Evolutionary conservation across 2,329 filamentous ascomycete species (phyloP).

Genomic region (Westerdykella aurantiaca): DNA sequence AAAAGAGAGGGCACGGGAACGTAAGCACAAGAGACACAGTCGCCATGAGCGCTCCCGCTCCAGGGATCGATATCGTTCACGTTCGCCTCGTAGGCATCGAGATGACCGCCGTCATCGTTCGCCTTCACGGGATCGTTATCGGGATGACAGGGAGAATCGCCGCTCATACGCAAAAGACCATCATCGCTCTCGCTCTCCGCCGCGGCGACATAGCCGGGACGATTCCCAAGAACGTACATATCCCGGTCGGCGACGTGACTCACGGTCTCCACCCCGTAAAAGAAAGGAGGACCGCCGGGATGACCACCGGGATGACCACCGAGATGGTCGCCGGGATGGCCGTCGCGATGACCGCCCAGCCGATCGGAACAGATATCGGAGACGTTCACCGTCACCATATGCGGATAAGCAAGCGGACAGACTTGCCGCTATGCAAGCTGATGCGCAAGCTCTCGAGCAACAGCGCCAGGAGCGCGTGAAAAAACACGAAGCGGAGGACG

Average conservation of each 20-base stretch:
- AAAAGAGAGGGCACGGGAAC: constrained; percentile 40
- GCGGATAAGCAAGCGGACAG: constrained; percentile 19
- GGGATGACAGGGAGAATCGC: constrained; percentile 12
- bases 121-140: constrained; percentile 10
- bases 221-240: constrained; percentile 1
- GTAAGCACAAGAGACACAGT: constrained; percentile 41
- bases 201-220: constrained; percentile 2
- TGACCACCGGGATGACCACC: background rate
- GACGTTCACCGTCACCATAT: constrained; percentile 5
- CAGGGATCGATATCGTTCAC: constrained; percentile 31
- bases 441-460: constrained; percentile 27
- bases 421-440: constrained; percentile 32
- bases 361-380: background rate
- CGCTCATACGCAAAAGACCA: constrained; percentile 17
- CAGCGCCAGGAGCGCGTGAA: constrained; percentile 31
- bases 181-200: constrained; percentile 25
- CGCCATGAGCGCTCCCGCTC: constrained; percentile 7
- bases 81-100: constrained; percentile 22
- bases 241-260: background rate
- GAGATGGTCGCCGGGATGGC: background rate
- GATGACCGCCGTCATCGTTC: constrained; percentile 14
- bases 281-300: background rate
- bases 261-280: constrained; percentile 3
- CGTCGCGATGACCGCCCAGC: no score
- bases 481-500: constrained; percentile 26